Evolutionary conservation across 257 asterid genomes (phyloP), one percentile per base, ranked within the genome.

Genomic region (Solanum infundibuliforme): DNA sequence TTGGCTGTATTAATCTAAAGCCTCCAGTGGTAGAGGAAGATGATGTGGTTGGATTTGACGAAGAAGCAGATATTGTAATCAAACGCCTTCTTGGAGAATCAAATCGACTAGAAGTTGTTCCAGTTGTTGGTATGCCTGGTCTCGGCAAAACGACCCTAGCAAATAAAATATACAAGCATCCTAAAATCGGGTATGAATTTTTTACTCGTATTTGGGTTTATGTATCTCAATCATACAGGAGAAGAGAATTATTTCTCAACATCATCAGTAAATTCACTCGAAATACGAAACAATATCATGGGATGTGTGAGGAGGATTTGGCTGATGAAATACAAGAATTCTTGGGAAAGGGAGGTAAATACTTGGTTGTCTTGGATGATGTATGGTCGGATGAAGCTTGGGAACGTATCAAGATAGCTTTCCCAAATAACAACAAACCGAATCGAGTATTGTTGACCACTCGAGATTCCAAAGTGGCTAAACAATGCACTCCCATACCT

Each of bases 91-190:
- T 12, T 0, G 90, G 58, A 12, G 92, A 89, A 85, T 79, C 90
- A 1, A 3, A 8, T 6, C 55, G 81, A 1, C 88, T 92, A 29
- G 94, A 88, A 43, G 91, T 89, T 71, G 88, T 92, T 87, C 88
- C 94, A 46, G 88, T 93, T 77, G 88, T 93, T 46, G 95, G 95
- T 4, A 93, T 93, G 94, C 94, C 94, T 4, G 95, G 95, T 35
- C 91, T 93, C 0, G 94, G 95, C 43, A 93, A 93, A 88, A 93
- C 93, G 1, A 91, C 94, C 1, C 72, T 93, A 21, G 93, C 94
- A 0, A 89, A 91, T 20, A 91, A 87, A 72, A 86, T 92, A 6
- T 93, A 72, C 20, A 86, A 87, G 10, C 92, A 91, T 87, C 88
- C 89, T 9, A 41, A 7, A 2, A 86, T 92, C 23, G 88, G 84